phyloP scores from a whole-genome alignment of 495 filamentous ascomycete genomes.

The Aspergillus baeticus region DNA sequence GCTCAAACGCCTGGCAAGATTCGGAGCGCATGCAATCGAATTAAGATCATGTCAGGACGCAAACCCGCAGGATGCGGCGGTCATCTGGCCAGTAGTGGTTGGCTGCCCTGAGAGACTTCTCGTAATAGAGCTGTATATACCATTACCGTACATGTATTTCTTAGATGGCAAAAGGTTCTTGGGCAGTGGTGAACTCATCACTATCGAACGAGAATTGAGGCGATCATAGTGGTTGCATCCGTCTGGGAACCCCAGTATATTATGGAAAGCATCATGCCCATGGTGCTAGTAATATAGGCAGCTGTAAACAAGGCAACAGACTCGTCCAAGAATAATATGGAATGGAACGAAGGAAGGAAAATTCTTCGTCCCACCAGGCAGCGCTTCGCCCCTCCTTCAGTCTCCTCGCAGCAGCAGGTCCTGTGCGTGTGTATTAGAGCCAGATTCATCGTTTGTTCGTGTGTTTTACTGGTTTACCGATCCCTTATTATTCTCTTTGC shows the following conservation, averaged over 20 bases:
- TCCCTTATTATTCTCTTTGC: conserved; percentile 11
- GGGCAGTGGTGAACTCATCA: neutral
- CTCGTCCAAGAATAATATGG: neutral
- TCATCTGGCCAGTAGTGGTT: conserved; percentile 17
- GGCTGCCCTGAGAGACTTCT: neutral
- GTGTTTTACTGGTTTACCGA: conserved; percentile 14
- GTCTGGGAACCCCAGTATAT: too few species aligned
- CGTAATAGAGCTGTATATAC: conserved; percentile 5
- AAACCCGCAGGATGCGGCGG: conserved; percentile 24
- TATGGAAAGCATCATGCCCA: too few species aligned
- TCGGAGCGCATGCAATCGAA: conserved; percentile 18
- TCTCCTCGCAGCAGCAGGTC: conserved; percentile 20
- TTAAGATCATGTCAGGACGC: conserved; percentile 26
- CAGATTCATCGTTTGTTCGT: conserved; percentile 26
- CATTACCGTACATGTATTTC: conserved; percentile 12
- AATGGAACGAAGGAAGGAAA: conserved; percentile 5
- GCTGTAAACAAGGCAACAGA: too few species aligned
- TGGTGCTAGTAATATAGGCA: too few species aligned
- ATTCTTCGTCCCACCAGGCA: conserved; percentile 22
- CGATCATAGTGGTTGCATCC: too few species aligned
- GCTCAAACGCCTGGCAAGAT: neutral
- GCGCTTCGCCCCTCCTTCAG: conserved; percentile 20
- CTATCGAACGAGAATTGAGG: neutral
- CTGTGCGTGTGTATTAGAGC: conserved; percentile 21
- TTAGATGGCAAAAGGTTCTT: neutral